Evolutionary conservation across 352 stramenopile species (phyloP), one percentile per base, ranked within the genome.

Genomic region (Phytophthora pseudosyringae): DNA sequence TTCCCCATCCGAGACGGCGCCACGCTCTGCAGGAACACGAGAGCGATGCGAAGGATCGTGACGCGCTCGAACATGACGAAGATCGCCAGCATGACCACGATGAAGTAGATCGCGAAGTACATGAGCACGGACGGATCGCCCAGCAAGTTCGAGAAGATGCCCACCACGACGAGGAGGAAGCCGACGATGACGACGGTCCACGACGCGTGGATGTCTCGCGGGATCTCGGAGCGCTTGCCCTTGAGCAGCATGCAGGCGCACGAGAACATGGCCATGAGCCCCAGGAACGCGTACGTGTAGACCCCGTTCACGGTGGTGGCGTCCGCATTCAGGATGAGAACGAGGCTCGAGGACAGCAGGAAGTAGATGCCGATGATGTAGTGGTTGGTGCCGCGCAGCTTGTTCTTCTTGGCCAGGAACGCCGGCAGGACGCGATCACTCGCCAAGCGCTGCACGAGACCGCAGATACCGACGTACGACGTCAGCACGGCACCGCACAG

Each of bases 31-130:
- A 91, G 57, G 29, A 67, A 71, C 54, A 91, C 88, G 48, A 95
- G 61, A 31, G 58, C 77, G 21, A 86, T 71, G 26, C 84, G 84
- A 33, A 94, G 69, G 48, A 94, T 78, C 60, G 91, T 91, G n/a
- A 86, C 89, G 28, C 86, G 84, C 67, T 95, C 85, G 48, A 95
- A 91, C 86, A 95, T 95, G 62, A 95, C 65, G 50, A 78, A 91
- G 55, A 93, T 87, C 32, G 89, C 75, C 25, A 74, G 60, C 35
- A 93, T 75, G 39, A 95, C 86, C 18, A 74, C 70, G 53, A 92
- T 72, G 48, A 93, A 93, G 77, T 95, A 95, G 49, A 95, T 76
- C 25, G 84, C 84, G 47, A 95, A 95, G 81, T 95, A 95, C 67
- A 84, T 93, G 16, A 95, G 65, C 38, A 93, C 75, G 2, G 78